phyloP scores from a whole-genome alignment of 2,329 filamentous ascomycete genomes.

The Alternaria panax region DNA sequence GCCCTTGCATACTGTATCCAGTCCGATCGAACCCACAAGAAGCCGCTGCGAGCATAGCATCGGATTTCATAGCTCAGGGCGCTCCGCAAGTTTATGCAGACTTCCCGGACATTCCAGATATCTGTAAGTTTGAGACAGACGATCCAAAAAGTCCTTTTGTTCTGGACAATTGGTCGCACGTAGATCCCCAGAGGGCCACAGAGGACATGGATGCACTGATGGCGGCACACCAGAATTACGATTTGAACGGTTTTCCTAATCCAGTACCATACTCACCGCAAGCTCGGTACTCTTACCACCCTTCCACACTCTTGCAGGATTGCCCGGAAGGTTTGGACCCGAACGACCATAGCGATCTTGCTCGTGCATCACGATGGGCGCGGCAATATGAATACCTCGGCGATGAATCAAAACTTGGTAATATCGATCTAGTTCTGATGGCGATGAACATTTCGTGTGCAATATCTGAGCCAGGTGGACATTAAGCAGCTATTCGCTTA shows the following conservation, averaged over 20 bases:
- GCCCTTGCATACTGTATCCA: background rate
- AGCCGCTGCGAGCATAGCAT: slow-evolving; percentile 1
- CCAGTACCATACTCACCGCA: background rate
- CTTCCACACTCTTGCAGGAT: background rate
- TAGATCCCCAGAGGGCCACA: background rate
- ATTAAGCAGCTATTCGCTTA: background rate
- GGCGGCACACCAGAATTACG: slow-evolving; percentile 2
- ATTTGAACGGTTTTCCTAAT: background rate
- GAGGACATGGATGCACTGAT: slow-evolving; percentile 6
- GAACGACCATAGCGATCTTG: background rate
- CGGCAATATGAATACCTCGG: background rate
- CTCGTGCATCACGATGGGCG: background rate
- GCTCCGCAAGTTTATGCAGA: background rate
- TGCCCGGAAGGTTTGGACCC: background rate
- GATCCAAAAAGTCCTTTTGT: background rate
- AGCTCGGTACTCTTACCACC: background rate
- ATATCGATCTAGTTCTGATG: background rate
- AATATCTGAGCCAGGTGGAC: background rate
- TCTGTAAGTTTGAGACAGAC: background rate
- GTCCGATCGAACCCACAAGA: background rate
- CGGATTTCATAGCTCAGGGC: background rate
- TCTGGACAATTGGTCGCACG: background rate
- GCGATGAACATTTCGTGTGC: background rate
- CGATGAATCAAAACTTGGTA: background rate
- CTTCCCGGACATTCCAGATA: background rate